Percentiles rank a stretch among this genome's conserved stretches.
Evolutionary conservation across 257 asterid species (phyloP).

Genomic region (Solanum appendiculatum): DNA sequence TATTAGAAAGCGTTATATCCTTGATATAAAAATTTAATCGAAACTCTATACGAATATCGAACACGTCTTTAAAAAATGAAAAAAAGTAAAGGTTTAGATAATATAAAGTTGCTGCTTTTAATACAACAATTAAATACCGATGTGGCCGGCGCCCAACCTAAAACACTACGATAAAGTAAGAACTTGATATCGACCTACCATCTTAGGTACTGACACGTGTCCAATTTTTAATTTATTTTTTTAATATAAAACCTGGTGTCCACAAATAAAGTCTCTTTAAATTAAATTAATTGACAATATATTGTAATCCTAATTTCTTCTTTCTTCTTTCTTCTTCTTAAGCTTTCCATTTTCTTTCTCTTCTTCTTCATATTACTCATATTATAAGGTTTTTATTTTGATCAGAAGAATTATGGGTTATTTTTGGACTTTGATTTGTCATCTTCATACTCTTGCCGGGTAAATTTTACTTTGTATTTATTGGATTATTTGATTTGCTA

Average conservation of each 20-base stretch:
- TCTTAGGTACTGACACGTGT: not conserved
- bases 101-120: not conserved
- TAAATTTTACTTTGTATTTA: not conserved
- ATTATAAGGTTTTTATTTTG: not conserved
- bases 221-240: not conserved
- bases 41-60: accelerated
- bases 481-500: not conserved
- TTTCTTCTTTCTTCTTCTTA: not conserved
- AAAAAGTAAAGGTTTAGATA: not conserved
- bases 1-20: accelerated
- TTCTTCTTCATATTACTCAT: not conserved
- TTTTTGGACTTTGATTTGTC: slow-evolving; percentile 27
- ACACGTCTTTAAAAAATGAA: not conserved
- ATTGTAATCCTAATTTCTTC: not conserved
- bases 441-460: slow-evolving; percentile 29
- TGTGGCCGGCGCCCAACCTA: not conserved
- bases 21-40: not conserved
- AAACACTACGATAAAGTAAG: not conserved
- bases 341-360: not conserved
- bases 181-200: not conserved
- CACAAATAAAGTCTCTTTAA: not conserved
- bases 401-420: slow-evolving; percentile 14
- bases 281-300: not conserved
- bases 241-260: not conserved
- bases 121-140: not conserved